A percentile compares a stretch with the other conserved stretches of the same genome.
These are phyloP conservation scores for Aspergillus conjunctus DNA, from an alignment of 495 filamentous ascomycete genomes.

Conservation along the genomic window DNA sequence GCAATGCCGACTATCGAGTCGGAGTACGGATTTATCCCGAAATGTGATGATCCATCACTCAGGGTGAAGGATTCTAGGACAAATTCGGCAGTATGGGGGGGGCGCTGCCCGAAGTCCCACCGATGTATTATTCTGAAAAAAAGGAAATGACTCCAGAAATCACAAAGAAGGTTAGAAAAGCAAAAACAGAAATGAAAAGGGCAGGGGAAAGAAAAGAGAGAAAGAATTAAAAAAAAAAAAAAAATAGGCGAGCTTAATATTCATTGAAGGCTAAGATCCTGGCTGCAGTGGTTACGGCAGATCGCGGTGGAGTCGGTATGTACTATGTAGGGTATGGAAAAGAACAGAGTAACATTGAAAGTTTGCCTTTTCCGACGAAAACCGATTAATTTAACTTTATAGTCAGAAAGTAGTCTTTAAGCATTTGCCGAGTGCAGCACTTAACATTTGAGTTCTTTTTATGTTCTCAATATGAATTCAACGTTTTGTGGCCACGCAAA, in stretches of 20 bases:
- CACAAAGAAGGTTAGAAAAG: not conserved
- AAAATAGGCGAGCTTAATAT: not conserved
- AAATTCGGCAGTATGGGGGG: not conserved
- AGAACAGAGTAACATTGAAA: not conserved
- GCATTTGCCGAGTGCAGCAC: no score
- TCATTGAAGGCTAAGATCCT: constrained; percentile 11
- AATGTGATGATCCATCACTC: not conserved
- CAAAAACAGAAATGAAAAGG: not conserved
- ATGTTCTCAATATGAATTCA: no score
- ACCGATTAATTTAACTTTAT: not conserved
- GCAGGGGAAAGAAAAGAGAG: not conserved
- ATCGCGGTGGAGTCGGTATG: constrained; percentile 9
- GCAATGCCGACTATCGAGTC: not conserved
- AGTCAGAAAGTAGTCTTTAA: no score
- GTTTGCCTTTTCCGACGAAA: not conserved
- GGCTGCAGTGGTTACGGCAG: constrained; percentile 11
- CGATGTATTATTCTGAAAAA: constrained; percentile 19
- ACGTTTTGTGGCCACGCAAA: no score
- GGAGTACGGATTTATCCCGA: not conserved
- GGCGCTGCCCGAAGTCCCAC: constrained; percentile 11
- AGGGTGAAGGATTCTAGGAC: not conserved
- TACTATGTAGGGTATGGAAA: not conserved
- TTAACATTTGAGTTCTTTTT: no score
- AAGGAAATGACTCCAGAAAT: constrained; percentile 11
- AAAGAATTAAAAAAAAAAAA: not conserved